Evolutionary conservation across 139 green algal genomes (phyloP).

Genomic region (Edaphochlamys debaryana): DNA sequence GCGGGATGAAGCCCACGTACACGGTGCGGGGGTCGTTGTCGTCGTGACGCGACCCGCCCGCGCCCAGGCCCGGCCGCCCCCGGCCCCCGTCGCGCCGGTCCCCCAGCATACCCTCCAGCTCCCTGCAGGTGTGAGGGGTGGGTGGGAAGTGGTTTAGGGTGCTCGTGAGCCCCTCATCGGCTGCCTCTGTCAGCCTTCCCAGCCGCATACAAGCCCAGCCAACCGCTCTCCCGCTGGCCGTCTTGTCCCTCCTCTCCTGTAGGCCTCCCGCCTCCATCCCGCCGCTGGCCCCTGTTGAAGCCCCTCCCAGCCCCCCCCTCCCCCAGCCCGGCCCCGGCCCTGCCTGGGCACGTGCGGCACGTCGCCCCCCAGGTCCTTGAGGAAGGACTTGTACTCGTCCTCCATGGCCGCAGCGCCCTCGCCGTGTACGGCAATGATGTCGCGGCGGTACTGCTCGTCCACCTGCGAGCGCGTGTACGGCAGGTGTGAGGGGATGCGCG

Average conservation of each 20-base stretch:
- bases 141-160: not conserved
- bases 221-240: too few species aligned
- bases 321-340: too few species aligned
- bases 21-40: slow-evolving; percentile 54
- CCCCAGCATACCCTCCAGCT: slow-evolving; percentile 27
- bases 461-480: slow-evolving; percentile 37
- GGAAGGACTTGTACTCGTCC: slow-evolving; percentile 90
- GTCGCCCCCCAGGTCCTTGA: slow-evolving; percentile 85
- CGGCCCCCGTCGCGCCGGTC: not conserved
- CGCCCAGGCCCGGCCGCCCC: not conserved
- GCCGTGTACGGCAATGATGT: slow-evolving; percentile 60
- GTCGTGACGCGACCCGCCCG: slow-evolving; percentile 56
- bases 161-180: too few species aligned
- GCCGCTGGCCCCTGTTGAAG: too few species aligned
- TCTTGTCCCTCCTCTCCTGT: too few species aligned
- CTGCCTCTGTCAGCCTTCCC: too few species aligned
- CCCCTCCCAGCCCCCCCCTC: too few species aligned
- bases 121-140: not conserved
- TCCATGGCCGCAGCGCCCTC: slow-evolving; percentile 68
- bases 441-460: slow-evolving; percentile 74
- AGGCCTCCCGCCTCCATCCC: too few species aligned
- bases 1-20: slow-evolving; percentile 81
- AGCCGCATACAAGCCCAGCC: too few species aligned
- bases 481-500: not conserved
- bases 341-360: slow-evolving; percentile 35